Evolutionary conservation across 1,284 basidiomycete genomes (phyloP), one percentile per base, ranked within the genome.

Genomic region (Wolfiporia cocos): DNA sequence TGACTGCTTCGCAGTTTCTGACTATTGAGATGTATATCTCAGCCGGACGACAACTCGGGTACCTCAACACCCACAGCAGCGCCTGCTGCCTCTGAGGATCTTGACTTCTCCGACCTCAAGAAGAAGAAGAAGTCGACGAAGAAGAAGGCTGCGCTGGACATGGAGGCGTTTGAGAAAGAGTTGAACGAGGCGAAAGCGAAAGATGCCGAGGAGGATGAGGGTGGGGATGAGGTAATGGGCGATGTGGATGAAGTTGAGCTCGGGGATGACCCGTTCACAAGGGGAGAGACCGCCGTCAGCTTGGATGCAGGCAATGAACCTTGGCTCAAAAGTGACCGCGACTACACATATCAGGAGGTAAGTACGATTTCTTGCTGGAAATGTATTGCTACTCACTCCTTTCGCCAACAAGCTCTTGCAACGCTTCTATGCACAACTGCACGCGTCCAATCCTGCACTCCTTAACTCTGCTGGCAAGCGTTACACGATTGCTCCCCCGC

Each of bases 401-500:
- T 17, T 28, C 12, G 10, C n/a, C 17, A 39, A 30, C 34, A 33
- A 95, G 90, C 90, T 99, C 37, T 80, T 99, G 42, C 83, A 81
- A 26, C 88, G 95, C 33, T 95, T 98, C 70, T 98, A 95, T 71
- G 74, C 75, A 44, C 85, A 89, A 31, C 78, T 99, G 12, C 94
- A 97, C 55, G 85, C 89, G 26, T 91, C 94, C 46, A 98, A 99
- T 65, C 95, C 95, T 11, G 82, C 94, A 39, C 82, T 99, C 26
- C 87, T 92, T 48, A 85, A 81, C 41, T 77, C 83, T 12, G 66
- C 88, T 49, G 90, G 88, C 66, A 92, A 93, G 67, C 82, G 92
- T 40, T 98, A 97, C 73, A 98, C 93, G 15, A 95, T 99, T 55
- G 92, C 93, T 1, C 96, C 95, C n/a, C 95, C 95, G 15, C 86